These are phyloP conservation scores for Heteromeles arbutifolia DNA, from an alignment of 306 rosid species.

Conservation along the genomic window DNA sequence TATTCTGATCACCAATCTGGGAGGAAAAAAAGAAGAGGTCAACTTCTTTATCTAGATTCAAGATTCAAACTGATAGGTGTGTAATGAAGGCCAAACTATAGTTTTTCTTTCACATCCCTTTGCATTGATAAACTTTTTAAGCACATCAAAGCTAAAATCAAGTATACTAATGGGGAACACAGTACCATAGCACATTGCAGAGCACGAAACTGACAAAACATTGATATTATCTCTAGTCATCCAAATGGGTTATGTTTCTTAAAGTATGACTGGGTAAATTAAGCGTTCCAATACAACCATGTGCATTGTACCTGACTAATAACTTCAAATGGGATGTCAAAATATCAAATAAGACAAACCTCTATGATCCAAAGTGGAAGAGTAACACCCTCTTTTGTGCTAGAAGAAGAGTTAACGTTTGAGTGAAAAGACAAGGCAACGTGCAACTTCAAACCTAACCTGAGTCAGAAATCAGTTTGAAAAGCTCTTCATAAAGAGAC, in stretches of 20 bases:
- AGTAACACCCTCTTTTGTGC: no score
- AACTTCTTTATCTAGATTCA: no score
- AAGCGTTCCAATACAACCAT: no score
- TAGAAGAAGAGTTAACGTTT: conserved; percentile 1
- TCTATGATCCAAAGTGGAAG: conserved; percentile 21
- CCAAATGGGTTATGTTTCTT: no score
- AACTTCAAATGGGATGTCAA: background rate
- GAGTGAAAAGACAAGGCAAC: no score
- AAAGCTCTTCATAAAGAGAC: no score
- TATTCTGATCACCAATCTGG: conserved; percentile 25
- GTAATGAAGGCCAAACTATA: background rate
- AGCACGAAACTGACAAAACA: background rate
- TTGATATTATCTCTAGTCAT: background rate
- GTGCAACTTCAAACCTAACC: no score
- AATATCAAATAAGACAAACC: conserved; percentile 14
- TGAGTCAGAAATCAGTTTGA: no score
- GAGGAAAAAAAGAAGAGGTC: no score
- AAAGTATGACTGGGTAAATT: no score
- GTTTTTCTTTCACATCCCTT: background rate
- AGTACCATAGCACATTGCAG: background rate
- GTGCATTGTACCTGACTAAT: background rate
- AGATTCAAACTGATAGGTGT: background rate
- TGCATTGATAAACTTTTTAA: background rate
- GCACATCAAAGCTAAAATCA: background rate
- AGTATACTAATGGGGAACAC: background rate